Evolutionary conservation across 441 rosid species (phyloP), one percentile per base, ranked within the genome.

Genomic region (Adansonia madagascariensis): DNA sequence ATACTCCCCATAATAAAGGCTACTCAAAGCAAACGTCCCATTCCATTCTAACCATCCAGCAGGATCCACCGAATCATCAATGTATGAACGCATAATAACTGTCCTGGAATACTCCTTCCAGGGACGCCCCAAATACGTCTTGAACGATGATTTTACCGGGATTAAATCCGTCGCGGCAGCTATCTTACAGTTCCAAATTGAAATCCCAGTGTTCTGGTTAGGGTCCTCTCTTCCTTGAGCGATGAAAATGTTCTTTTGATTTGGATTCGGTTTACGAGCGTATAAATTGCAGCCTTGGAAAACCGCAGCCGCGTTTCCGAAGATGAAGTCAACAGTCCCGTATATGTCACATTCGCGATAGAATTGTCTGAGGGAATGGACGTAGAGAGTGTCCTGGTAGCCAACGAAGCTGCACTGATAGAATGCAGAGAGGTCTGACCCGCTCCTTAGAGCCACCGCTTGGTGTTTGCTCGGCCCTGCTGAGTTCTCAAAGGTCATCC

Each of bases 201-300:
- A 84, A 60, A 85, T 84, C 53, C 88, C 87, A 0, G 88, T 87
- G 75, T 84, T 83, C 39, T 85, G 85, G 71, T 84, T 85, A 50
- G 87, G 88, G 65, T 87, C 88, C 22, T 81, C 88, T 64, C 88
- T 78, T 7, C 90, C 90, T 14, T 87, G 90, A 0, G 90, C 90
- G 0, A 85, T 87, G 78, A 84, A 76, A 24, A 85, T 24, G 79
- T 85, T 85, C 59, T 82, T 81, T 66, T 87, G 88, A 59, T 81
- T 81, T 0, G 75, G 73, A 24, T 75, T 49, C 1, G 88, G 90
- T 41, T 80, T 82, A 15, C 90, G 86, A 3, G 88, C 88, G 3
- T 85, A 85, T 20, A 87, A 46, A 67, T 68, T 80, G 73, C 88
- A 87, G 49, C 71, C 71, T 31, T 87, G 90, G 73, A 87, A 64